Evolutionary conservation across 2,329 filamentous ascomycete genomes (phyloP).

Genomic region (Simplicillium sp.): DNA sequence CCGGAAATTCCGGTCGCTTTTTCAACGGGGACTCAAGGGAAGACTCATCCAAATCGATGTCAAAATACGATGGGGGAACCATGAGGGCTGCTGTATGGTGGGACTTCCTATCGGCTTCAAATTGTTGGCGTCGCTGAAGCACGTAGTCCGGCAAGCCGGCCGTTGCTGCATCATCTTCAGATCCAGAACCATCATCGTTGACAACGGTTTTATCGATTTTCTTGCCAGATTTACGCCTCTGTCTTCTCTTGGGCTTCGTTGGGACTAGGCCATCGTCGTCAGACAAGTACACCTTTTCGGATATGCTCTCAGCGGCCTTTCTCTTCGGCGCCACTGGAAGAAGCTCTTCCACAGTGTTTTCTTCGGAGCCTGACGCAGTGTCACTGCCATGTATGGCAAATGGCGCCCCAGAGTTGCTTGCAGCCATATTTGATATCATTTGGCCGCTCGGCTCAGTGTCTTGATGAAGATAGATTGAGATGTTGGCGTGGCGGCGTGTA

Average conservation of each 20-base stretch:
- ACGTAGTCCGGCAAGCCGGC: constrained; percentile 66
- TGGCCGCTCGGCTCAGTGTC: too few species aligned
- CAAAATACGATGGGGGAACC: constrained; percentile 68
- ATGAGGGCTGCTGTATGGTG: constrained; percentile 61
- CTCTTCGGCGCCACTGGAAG: constrained; percentile 17
- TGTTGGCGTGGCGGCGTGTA: too few species aligned
- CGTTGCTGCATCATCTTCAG: constrained; percentile 35
- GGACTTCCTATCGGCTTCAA: constrained; percentile 51
- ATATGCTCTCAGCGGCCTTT: constrained; percentile 24
- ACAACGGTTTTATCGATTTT: constrained; percentile 13
- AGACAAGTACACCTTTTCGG: constrained; percentile 41
- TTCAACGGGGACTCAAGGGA: constrained; percentile 28
- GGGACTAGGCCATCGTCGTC: constrained; percentile 55
- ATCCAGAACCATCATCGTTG: constrained; percentile 22
- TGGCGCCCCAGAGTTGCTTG: neutral
- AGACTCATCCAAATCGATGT: constrained; percentile 57
- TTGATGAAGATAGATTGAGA: too few species aligned
- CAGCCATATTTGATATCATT: neutral
- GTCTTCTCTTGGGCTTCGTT: constrained; percentile 51
- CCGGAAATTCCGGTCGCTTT: constrained; percentile 61
- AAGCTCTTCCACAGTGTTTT: neutral
- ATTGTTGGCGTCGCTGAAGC: constrained; percentile 53
- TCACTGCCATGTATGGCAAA: constrained; percentile 5
- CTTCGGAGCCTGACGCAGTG: neutral
- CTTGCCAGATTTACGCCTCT: constrained; percentile 22